These are phyloP conservation scores for Aurifilum marmelostoma DNA, from an alignment of 2,329 filamentous ascomycete species.

Conservation along the genomic window DNA sequence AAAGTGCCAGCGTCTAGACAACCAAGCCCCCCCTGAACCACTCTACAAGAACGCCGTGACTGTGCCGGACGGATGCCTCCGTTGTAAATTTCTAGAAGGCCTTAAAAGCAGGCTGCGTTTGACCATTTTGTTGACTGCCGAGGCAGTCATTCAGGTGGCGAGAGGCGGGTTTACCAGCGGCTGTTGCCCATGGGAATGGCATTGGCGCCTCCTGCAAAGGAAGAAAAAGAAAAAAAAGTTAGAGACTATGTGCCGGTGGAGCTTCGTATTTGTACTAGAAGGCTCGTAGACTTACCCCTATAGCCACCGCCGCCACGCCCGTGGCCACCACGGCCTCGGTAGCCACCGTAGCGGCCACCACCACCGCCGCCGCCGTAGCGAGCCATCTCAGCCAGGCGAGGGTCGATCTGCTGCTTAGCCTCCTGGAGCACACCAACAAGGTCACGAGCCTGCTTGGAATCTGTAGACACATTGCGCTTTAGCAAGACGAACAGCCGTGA, in stretches of 20 bases:
- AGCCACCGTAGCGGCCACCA: constrained; percentile 73
- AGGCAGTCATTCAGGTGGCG: not conserved
- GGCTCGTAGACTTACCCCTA: constrained; percentile 31
- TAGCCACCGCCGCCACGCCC: constrained; percentile 45
- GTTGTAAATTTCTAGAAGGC: constrained; percentile 14
- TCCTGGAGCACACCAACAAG: constrained; percentile 90
- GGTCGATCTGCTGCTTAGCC: constrained; percentile 97
- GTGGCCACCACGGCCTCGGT: constrained; percentile 61
- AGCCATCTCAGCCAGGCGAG: constrained; percentile 92
- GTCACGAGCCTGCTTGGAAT: constrained; percentile 95
- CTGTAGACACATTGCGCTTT: constrained; percentile 50
- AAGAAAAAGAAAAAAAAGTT: too few species aligned
- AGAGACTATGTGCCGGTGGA: constrained; percentile 21
- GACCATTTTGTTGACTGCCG: not conserved
- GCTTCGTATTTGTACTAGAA: constrained; percentile 15
- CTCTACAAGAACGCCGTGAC: constrained; percentile 29
- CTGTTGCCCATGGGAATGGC: constrained; percentile 53
- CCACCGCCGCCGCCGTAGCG: constrained; percentile 88
- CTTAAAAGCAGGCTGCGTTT: constrained; percentile 14
- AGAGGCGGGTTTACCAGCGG: constrained; percentile 50
- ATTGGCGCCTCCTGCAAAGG: constrained; percentile 49
- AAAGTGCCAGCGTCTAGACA: constrained; percentile 29
- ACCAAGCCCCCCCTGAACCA: constrained; percentile 17
- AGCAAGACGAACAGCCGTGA: constrained; percentile 33
- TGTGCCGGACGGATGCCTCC: constrained; percentile 26